Conservation (phyloP, 2,329 filamentous ascomycete genomes). For the Sclerotinia sclerotiorum region DNA sequence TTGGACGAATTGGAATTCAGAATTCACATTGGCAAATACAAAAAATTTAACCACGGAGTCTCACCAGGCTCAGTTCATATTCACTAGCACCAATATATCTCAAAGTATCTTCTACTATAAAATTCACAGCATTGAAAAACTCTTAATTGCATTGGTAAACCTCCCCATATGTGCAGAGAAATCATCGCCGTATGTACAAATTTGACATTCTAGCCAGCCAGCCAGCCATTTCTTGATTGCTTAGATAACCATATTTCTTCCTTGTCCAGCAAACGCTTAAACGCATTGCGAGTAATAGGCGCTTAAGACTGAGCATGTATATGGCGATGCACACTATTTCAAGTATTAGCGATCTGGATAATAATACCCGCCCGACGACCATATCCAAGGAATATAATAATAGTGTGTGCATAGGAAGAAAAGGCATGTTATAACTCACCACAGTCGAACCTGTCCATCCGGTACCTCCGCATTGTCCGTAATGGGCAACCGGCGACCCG, state of each 20-base stretch:
- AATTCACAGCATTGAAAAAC: background rate
- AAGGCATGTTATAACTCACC: constrained; percentile 2
- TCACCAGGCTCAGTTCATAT: background rate
- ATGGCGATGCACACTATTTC: constrained; percentile 15
- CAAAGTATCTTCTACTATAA: background rate
- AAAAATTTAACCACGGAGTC: background rate
- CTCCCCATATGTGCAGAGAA: background rate
- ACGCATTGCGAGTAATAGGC: constrained; percentile 20
- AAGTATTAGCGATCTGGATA: background rate
- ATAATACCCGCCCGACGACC: too few relatives aligned
- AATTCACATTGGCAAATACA: background rate
- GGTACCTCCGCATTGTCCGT: constrained; percentile 19
- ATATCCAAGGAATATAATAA: background rate
- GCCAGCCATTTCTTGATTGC: background rate
- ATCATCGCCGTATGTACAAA: background rate
- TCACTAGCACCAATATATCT: background rate
- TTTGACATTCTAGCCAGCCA: background rate
- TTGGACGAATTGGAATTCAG: too few relatives aligned
- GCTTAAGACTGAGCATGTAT: constrained; percentile 7
- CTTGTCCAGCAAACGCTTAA: constrained; percentile 4
- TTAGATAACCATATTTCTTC: background rate
- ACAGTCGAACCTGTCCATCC: constrained; percentile 13
- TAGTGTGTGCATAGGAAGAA: background rate
- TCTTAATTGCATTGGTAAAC: background rate
- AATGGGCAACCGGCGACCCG: background rate